Conservation (phyloP, 78 protist species). For the Dictyostelium capitatum region DNA sequence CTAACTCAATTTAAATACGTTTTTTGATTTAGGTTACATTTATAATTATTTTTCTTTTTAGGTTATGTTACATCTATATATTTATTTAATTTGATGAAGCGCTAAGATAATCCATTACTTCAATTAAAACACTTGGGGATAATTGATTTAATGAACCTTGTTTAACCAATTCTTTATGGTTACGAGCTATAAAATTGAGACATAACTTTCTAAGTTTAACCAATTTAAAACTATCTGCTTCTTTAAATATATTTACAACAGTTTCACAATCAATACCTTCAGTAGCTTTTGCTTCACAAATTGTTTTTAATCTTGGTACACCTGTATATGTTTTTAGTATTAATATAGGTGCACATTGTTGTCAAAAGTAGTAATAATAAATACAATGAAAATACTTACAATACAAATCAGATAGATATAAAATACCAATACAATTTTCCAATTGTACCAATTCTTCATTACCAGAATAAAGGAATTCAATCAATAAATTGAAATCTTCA, state of each 20-base stretch:
- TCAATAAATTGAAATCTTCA: constrained; percentile 18
- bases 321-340: too few species aligned
- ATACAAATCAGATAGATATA: constrained; percentile 58
- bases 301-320: constrained; percentile 54
- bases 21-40: too few species aligned
- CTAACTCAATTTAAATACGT: too few species aligned
- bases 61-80: too few species aligned
- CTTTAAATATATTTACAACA: constrained; percentile 45
- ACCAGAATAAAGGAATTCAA: constrained; percentile 47
- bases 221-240: constrained; percentile 66
- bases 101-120: constrained; percentile 12
- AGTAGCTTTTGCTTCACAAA: constrained; percentile 63
- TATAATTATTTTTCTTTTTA: too few species aligned
- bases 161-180: constrained; percentile 37
- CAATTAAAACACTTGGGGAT: not conserved
- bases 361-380: too few species aligned
- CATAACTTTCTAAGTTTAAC: constrained; percentile 35
- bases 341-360: too few species aligned
- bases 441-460: constrained; percentile 17
- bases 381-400: not conserved
- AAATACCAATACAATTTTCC: constrained; percentile 57
- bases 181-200: constrained; percentile 43
- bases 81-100: not conserved
- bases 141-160: constrained; percentile 39
- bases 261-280: constrained; percentile 61